Evolutionary conservation across 75 land plant species (phyloP), one percentile per base, ranked within the genome.

Genomic region (Pseudotsuga menziesii): DNA sequence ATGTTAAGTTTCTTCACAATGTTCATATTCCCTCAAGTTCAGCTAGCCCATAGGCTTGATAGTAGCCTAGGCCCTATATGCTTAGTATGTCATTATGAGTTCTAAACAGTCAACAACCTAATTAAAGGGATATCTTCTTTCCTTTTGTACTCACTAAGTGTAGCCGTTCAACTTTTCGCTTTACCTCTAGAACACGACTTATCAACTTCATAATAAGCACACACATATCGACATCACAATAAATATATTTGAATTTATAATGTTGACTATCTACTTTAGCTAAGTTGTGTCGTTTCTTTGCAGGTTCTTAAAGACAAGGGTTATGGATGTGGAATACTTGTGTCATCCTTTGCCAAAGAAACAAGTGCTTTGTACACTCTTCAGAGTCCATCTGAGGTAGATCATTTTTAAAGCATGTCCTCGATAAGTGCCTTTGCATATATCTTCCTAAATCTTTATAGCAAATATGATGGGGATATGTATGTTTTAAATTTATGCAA

Each of bases 361-460:
- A 87, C 87, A 56, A 78, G 54, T 74, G 88, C 88, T 15, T 61
- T 69, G 15, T 78, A 81, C 66, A 78, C 88, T 54, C 80, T 87
- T 23, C 61, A 72, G 58, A 83, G 78, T 54, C 82, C 88, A 56
- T 61, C 87, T 32, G 88, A 86, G 88, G 88, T 80, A 84, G 70
- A 74, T 17, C 29, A 11, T 23, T 54, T 48, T 25, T 52, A 17
- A 39, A 73, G 44, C 35, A 73, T n/a, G 22, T 16, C 39, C 39
- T 64, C 12, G 9, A 48, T 48, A 9, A 64, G 35, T 35, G 39
- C 35, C 6, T 64, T 64, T 32, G 52, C 72, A 67, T 67, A 69
- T 35, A n/a, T 69, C 12, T 69, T 17, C 72, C 14, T 11, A 69
- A 2, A 36, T 48, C 39, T 67, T n/a, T n/a, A 19, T 67, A 35